These are phyloP conservation scores for Bruguiera gymnorhiza DNA, from an alignment of 345 rosid species.

Conservation along the genomic window DNA sequence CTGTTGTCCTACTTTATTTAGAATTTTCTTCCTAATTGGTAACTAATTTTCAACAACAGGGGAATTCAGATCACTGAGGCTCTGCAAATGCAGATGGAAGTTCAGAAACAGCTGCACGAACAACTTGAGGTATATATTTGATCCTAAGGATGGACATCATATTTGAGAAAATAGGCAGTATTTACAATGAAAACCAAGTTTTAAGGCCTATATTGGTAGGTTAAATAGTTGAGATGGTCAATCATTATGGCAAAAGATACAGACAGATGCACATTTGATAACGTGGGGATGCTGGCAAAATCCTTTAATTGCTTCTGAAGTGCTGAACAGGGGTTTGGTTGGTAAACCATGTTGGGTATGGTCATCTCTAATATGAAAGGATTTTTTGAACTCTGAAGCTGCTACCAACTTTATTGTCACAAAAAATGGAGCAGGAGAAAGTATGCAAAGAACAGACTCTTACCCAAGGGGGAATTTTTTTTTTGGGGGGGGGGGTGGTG, in stretches of 20 bases:
- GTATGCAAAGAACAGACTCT: too few relatives aligned
- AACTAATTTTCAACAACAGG: constrained; percentile 31
- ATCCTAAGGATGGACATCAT: not conserved
- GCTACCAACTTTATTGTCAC: not conserved
- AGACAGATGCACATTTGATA: not conserved
- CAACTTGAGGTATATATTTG: constrained; percentile 75
- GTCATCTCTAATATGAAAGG: not conserved
- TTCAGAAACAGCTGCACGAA: constrained; percentile 82
- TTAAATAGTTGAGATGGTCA: not conserved
- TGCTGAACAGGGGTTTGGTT: too few relatives aligned
- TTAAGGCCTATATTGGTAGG: not conserved
- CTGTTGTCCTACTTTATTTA: constrained; percentile 6
- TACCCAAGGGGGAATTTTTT: too few relatives aligned
- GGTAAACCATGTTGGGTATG: not conserved
- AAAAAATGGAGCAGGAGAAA: too few relatives aligned
- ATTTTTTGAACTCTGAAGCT: not conserved
- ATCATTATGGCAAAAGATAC: not conserved
- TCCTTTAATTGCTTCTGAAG: too few relatives aligned
- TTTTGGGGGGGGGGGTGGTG: too few relatives aligned
- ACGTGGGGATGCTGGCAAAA: too few relatives aligned
- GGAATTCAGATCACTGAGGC: constrained; percentile 77
- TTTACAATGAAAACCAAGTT: too few relatives aligned
- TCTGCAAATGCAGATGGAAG: constrained; percentile 77
- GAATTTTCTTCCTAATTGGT: constrained; percentile 8
- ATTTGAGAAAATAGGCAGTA: too few relatives aligned